Percentiles rank a stretch among this genome's conserved stretches.
Conservation (phyloP, 2,329 filamentous ascomycete species). For the Fusarium equiseti region DNA sequence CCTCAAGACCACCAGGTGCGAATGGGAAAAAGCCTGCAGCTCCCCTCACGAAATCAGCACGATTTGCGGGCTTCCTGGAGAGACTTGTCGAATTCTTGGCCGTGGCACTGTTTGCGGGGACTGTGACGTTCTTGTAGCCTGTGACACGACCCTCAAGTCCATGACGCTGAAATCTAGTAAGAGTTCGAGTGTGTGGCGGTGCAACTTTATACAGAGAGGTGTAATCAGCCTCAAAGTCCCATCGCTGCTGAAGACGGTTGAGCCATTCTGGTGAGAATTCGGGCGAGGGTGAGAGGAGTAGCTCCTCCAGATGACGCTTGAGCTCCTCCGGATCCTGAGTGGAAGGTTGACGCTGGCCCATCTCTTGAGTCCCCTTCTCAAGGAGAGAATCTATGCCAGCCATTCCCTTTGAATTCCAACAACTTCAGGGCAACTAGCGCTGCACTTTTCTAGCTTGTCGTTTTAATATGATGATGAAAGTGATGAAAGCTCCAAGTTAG, state of each 20-base stretch:
- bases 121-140: constrained; percentile 92
- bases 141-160: constrained; percentile 93
- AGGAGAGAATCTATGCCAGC: constrained; percentile 53
- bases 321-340: constrained; percentile 68
- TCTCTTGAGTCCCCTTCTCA: constrained; percentile 30
- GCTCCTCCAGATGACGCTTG: constrained; percentile 77
- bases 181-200: constrained; percentile 92
- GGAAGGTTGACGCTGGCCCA: constrained; percentile 31
- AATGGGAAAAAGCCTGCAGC: constrained; percentile 96
- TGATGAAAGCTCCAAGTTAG: constrained; percentile 39
- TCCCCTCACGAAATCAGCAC: constrained; percentile 91
- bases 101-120: constrained; percentile 88
- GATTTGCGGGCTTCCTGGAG: constrained; percentile 83
- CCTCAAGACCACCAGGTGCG: constrained; percentile 88
- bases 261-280: constrained; percentile 89
- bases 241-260: constrained; percentile 87
- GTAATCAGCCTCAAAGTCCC: constrained; percentile 85
- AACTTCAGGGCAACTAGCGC: constrained; percentile 9
- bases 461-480: constrained; percentile 12
- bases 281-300: constrained; percentile 83
- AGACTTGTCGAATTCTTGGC: constrained; percentile 96
- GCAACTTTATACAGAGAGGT: constrained; percentile 88
- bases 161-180: constrained; percentile 91
- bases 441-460: constrained; percentile 3
- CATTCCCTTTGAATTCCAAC: constrained; percentile 44